Conservation (phyloP, 768 basidiomycete genomes). For the Boletales sp. region DNA sequence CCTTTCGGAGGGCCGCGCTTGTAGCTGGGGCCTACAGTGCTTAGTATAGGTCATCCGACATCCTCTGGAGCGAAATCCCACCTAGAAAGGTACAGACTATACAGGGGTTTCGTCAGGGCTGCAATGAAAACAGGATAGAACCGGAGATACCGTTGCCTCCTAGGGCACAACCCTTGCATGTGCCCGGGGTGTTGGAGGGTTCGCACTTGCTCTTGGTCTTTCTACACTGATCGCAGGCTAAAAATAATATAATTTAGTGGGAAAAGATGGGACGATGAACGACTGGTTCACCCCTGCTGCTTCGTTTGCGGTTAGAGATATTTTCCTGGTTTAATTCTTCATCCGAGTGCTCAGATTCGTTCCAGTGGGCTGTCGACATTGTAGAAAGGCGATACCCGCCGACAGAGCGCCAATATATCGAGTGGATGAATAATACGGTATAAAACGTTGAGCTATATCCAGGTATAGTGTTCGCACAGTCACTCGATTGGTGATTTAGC, state of each 20-base stretch:
- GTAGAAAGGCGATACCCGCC: conserved; percentile 2
- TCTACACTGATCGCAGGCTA: conserved; percentile 84
- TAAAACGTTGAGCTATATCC: not conserved
- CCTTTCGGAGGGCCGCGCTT: conserved; percentile 86
- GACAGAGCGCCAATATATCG: not conserved
- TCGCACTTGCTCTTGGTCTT: conserved; percentile 90
- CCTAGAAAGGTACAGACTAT: conserved; percentile 67
- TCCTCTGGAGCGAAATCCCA: conserved; percentile 18
- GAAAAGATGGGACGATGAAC: conserved; percentile 2
- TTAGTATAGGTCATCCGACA: not conserved
- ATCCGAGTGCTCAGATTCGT: conserved; percentile 59
- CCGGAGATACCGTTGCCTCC: conserved; percentile 47
- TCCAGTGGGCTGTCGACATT: conserved; percentile 41
- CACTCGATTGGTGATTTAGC: not conserved
- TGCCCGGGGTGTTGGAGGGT: conserved; percentile 42
- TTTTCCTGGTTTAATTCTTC: conserved; percentile 46
- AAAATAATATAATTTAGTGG: conserved; percentile 13
- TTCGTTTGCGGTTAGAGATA: conserved; percentile 51
- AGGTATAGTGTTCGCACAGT: conserved; percentile 17
- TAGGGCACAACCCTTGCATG: conserved; percentile 62
- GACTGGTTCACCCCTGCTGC: conserved; percentile 52
- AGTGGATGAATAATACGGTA: conserved; percentile 4
- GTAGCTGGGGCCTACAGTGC: conserved; percentile 61
- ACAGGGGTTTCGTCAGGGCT: conserved; percentile 17
- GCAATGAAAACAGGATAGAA: not conserved